These are phyloP conservation scores for Cyberlindnera euphorbiiphila DNA, from an alignment of 805 yeast genomes.

Conservation along the genomic window DNA sequence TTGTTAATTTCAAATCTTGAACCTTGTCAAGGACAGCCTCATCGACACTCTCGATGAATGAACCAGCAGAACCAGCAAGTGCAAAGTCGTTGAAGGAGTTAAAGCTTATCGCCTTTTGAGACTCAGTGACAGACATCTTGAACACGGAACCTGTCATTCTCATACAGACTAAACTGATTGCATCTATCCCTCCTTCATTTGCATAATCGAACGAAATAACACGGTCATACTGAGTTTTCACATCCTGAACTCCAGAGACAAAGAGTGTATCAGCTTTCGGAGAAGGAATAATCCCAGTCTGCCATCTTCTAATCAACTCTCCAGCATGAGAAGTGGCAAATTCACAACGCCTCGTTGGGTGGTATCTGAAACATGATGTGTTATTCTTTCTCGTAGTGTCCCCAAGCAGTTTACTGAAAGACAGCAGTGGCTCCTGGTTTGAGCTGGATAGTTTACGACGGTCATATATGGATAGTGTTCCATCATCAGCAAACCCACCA, in stretches of 20 bases:
- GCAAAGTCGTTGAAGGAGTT: constrained; percentile 66
- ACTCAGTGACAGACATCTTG: constrained; percentile 69
- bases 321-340: constrained; percentile 79
- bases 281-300: constrained; percentile 55
- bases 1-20: constrained; percentile 15
- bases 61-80: constrained; percentile 55
- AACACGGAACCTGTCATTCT: constrained; percentile 87
- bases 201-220: constrained; percentile 80
- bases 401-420: constrained; percentile 57
- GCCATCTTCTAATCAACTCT: constrained; percentile 75
- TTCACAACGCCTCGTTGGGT: constrained; percentile 63
- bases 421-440: constrained; percentile 49
- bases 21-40: constrained; percentile 26
- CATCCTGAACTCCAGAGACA: constrained; percentile 72
- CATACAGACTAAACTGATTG: constrained; percentile 76
- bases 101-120: constrained; percentile 58
- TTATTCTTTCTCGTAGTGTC: constrained; percentile 58
- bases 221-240: constrained; percentile 70
- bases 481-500: constrained; percentile 78
- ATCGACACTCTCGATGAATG: constrained; percentile 34
- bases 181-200: constrained; percentile 33
- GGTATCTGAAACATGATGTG: constrained; percentile 65
- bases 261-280: constrained; percentile 53
- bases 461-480: constrained; percentile 81
- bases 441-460: constrained; percentile 50